Conservation (phyloP, 1,284 basidiomycete genomes). For the Irpex sp. region DNA sequence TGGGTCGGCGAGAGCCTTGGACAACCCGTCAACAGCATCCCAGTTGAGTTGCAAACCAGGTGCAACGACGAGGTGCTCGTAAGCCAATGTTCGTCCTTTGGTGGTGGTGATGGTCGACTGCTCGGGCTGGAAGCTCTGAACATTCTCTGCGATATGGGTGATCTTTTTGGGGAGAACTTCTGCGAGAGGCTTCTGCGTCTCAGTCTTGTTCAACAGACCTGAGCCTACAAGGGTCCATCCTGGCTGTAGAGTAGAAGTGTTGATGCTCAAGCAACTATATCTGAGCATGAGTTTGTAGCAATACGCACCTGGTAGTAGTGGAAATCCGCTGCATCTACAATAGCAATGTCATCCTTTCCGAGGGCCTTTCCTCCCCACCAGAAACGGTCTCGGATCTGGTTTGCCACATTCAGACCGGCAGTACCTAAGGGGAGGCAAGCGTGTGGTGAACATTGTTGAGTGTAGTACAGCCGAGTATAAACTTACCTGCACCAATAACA, state of each 20-base stretch:
- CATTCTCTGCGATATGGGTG: conserved; percentile 71
- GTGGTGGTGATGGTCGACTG: conserved; percentile 72
- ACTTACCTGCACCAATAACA: conserved; percentile 63
- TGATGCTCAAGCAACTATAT: not conserved
- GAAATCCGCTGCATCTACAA: conserved; percentile 74
- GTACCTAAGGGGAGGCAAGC: conserved; percentile 46
- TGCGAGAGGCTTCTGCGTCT: conserved; percentile 65
- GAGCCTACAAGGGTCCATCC: conserved; percentile 86
- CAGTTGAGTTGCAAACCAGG: conserved; percentile 88
- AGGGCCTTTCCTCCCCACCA: conserved; percentile 64
- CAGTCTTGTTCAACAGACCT: conserved; percentile 70
- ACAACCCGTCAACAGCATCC: conserved; percentile 75
- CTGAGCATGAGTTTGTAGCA: conserved; percentile 14
- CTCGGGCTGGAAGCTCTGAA: conserved; percentile 73
- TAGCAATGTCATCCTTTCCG: conserved; percentile 74
- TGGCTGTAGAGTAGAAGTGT: not conserved
- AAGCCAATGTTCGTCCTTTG: conserved; percentile 70
- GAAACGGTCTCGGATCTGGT: conserved; percentile 83
- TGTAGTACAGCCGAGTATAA: conserved; percentile 4
- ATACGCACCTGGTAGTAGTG: conserved; percentile 73
- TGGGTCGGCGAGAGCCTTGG: conserved; percentile 75
- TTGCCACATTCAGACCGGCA: conserved; percentile 75
- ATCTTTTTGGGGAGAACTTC: conserved; percentile 76
- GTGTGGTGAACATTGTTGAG: not conserved
- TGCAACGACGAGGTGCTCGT: conserved; percentile 89